These are phyloP conservation scores for Neoarthrinium moseri DNA, from an alignment of 2,329 filamentous ascomycete genomes.

Conservation along the genomic window DNA sequence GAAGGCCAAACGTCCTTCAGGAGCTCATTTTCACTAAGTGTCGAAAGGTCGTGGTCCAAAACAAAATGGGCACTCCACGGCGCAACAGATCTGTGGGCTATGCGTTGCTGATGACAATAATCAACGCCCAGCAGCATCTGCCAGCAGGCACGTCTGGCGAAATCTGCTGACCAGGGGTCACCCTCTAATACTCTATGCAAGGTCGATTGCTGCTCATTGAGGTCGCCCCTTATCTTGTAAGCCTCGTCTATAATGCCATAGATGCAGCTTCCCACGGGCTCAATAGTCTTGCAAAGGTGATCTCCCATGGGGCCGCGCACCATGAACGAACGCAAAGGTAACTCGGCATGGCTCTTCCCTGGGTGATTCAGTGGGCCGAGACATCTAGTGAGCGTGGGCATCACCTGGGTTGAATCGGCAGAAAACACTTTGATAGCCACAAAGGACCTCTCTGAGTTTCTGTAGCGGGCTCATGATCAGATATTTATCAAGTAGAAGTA, in stretches of 20 bases:
- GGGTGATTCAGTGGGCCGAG: not conserved
- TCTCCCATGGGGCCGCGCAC: not conserved
- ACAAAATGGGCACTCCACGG: not conserved
- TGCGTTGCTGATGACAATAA: not conserved
- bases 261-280: not conserved
- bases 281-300: not conserved
- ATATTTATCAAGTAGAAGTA: not conserved
- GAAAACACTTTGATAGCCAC: not conserved
- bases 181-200: not conserved
- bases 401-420: not conserved
- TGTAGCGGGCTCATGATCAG: not conserved
- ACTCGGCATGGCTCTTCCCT: not conserved
- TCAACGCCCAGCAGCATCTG: not conserved
- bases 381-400: not conserved
- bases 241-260: not conserved
- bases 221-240: not conserved
- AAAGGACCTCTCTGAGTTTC: not conserved
- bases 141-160: not conserved
- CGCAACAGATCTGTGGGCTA: not conserved
- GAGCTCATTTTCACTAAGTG: not conserved
- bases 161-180: not conserved
- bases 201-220: not conserved
- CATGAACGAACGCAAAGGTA: not conserved
- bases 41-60: not conserved
- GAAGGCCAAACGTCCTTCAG: not conserved